Evolutionary conservation across 2,329 filamentous ascomycete genomes (phyloP), one percentile per base, ranked within the genome.

Genomic region (Pseudocercospora crystallina): DNA sequence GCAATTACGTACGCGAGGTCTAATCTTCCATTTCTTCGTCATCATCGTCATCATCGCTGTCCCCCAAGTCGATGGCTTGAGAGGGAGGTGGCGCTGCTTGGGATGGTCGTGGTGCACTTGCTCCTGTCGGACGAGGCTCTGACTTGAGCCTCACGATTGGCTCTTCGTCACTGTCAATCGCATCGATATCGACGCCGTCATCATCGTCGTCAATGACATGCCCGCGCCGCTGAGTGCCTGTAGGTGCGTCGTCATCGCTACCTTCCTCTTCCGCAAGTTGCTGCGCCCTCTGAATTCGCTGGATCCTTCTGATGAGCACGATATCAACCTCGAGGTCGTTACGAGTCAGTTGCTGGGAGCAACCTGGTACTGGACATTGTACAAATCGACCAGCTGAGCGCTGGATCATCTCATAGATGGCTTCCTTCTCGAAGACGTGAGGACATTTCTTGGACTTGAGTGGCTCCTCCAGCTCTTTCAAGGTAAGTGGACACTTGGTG

Each of bases 371-470:
- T 0, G 86, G 86, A 65, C 87, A 90, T 46, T 79, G 73, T 1
- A 80, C 73, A 43, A 66, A 67, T 5, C 52, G 49, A 13, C 43
- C 46, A 11, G 36, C 20, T 2, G 54, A 60, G 17, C 49, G 45
- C 3, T 66, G 47, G 33, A 76, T 76, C 65, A 75, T 84, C 37
- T 82, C 78, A 17, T 80, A 50, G 34, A 91, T 84, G 0, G 82
- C 81, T 1, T 66, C 63, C 66, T 81, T 85, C 64, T 91, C 85
- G 64, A 89, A 91, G 0, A 80, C 84, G 66, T 91, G 87, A 48
- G 80, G 83, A 73, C 87, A 91, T 57, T 81, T 80, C 11, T 65
- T 72, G 60, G 81, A 87, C 48, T 80, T 87, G 62, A 81, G 83
- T 0, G 87, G 87, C 45, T 89, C 78, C 36, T 74, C 72, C 73